Evolutionary conservation across 1,139 yeast species (phyloP), one percentile per base, ranked within the genome.

Genomic region (Magnusiomyces suaveolens): DNA sequence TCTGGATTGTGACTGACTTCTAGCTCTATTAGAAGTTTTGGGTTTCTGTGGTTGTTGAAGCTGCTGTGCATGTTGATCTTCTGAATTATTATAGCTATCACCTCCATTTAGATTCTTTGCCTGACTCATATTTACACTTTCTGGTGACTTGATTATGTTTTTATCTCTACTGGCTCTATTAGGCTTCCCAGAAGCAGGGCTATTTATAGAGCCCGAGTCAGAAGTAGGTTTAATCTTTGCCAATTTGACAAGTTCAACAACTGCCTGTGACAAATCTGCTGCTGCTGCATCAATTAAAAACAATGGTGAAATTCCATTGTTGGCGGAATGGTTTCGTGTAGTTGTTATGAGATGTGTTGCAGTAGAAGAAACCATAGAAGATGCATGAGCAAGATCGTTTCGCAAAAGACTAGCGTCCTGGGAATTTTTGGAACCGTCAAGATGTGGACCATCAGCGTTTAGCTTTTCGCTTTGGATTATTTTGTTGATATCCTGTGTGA

Each of bases 331-430:
- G 66, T 88, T 88, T 63, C 96, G 78, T 0, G 95, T 79, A 0
- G 92, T 79, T 3, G 96, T 82, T 51, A 90, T 80, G 0, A 84
- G 78, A 70, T 85, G 89, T 32, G 89, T 82, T n/a, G 87, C 79
- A 0, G 95, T 77, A 52, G 85, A 86, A 55, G 87, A 79, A 18
- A 84, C 75, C 49, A 81, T 68, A 3, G 66, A 59, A 1, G 66
- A 62, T 41, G 63, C 62, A 49, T 66, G 67, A 4, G 67, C 65
- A 20, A 69, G 58, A 32, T 63, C 61, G 2, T 63, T 58, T 49
- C 63, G 69, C 26, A 56, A 48, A 49, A 59, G 60, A 38, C 54
- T 55, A 16, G 48, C 12, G 18, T 52, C 48, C 10, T 20, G 23
- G 6, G 44, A 8, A 36, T 3, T 10, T 14, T 3, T n/a, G 8